A percentile compares a stretch with the other conserved stretches of the same genome.
These are phyloP conservation scores for Camellia sinensis DNA, from an alignment of 148 eudicot species.

Conservation along the genomic window DNA sequence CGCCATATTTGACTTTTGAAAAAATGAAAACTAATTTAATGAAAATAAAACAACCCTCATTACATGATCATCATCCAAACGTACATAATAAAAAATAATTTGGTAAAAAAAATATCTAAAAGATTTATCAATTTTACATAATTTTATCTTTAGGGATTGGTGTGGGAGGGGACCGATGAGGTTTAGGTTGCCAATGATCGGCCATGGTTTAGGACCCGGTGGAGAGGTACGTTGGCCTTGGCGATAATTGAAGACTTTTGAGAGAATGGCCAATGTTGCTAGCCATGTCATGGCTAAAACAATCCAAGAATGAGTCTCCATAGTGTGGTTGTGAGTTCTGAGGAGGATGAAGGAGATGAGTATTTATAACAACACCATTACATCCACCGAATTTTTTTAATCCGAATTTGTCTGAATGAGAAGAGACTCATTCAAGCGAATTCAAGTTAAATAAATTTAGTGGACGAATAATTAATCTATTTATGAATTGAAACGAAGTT, in stretches of 20 bases:
- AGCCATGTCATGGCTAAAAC: constrained; percentile 11
- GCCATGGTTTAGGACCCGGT: constrained; percentile 38
- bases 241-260: not conserved
- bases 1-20: too few relatives aligned
- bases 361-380: not conserved
- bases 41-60: too few relatives aligned
- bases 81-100: too few relatives aligned
- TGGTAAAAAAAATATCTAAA: too few relatives aligned
- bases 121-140: too few relatives aligned
- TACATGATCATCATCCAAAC: too few relatives aligned
- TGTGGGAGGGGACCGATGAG: constrained; percentile 28
- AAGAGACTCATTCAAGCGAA: too few relatives aligned
- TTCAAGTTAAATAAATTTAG: not conserved
- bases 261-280: not conserved
- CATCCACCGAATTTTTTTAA: too few relatives aligned
- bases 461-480: too few relatives aligned
- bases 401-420: too few relatives aligned
- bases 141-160: constrained; percentile 15
- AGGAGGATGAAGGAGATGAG: not conserved
- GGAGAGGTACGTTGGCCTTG: not conserved
- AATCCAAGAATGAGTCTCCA: constrained; percentile 13
- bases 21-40: too few relatives aligned
- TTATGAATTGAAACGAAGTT: too few relatives aligned
- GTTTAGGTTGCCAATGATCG: constrained; percentile 29
- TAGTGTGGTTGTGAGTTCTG: not conserved